Evolutionary conservation across 2,329 filamentous ascomycete species (phyloP).

Genomic region (Phyllosticta citribraziliensis): DNA sequence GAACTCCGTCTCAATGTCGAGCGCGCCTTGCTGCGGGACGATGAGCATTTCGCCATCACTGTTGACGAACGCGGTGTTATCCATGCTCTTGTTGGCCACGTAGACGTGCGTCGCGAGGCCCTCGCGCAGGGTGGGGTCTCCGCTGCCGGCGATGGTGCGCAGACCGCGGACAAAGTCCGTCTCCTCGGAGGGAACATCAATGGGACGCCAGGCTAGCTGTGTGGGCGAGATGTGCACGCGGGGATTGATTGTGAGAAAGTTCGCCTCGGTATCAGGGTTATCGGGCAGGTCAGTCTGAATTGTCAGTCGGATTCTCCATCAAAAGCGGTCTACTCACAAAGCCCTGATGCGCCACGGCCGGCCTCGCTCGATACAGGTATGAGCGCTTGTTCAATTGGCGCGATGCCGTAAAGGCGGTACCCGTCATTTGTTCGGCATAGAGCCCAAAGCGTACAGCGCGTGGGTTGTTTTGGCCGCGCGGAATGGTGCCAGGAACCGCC

Average conservation of each 20-base stretch:
- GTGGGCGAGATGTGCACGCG: slow-evolving; percentile 28
- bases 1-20: slow-evolving; percentile 71
- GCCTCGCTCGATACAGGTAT: slow-evolving; percentile 27
- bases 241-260: slow-evolving; percentile 26
- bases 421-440: slow-evolving; percentile 30
- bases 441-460: slow-evolving; percentile 26
- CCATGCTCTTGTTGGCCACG: slow-evolving; percentile 28
- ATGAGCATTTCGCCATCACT: slow-evolving; percentile 67
- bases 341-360: slow-evolving; percentile 29
- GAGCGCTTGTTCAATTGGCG: slow-evolving; percentile 27
- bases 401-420: slow-evolving; percentile 25
- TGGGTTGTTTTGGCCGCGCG: slow-evolving; percentile 36
- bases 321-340: slow-evolving; percentile 21
- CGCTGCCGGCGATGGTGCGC: slow-evolving; percentile 29
- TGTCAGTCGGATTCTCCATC: background rate
- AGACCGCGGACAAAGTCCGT: slow-evolving; percentile 25
- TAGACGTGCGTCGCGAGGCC: slow-evolving; percentile 27
- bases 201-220: slow-evolving; percentile 28
- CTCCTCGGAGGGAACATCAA: slow-evolving; percentile 24
- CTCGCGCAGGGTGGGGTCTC: slow-evolving; percentile 27
- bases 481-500: slow-evolving; percentile 37
- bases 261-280: slow-evolving; percentile 26
- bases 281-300: slow-evolving; percentile 25
- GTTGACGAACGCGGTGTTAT: slow-evolving; percentile 40
- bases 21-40: slow-evolving; percentile 61